Conservation (phyloP, 192 early-diverging fungal genomes). For the Linnemannia schmuckeri region DNA sequence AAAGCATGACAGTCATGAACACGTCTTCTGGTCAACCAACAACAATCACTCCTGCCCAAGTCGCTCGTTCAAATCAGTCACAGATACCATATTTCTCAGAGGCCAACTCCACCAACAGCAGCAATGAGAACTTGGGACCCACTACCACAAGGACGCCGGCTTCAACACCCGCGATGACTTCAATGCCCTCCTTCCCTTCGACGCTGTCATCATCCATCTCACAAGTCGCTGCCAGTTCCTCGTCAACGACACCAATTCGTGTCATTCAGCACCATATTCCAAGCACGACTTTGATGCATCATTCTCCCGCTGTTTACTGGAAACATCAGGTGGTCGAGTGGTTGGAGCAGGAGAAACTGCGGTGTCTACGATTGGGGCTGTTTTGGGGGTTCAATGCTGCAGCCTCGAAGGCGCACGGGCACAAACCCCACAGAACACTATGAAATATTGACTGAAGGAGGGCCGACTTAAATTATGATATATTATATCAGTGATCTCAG, state of each 20-base stretch:
- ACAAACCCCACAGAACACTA: not conserved
- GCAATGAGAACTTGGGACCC: not conserved
- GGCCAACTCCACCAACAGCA: not conserved
- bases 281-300: conserved; percentile 42
- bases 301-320: conserved; percentile 46
- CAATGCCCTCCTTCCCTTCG: conserved; percentile 21
- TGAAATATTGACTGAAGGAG: not conserved
- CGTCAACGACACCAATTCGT: conserved; percentile 10
- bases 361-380: conserved; percentile 39
- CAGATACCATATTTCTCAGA: not conserved
- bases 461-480: no score
- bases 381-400: conserved; percentile 50
- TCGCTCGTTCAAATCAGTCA: not conserved
- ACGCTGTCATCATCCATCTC: conserved; percentile 13
- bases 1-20: conserved; percentile 4
- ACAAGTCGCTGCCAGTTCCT: conserved; percentile 19
- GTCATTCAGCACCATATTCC: conserved; percentile 37
- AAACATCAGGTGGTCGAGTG: conserved; percentile 53
- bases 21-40: not conserved
- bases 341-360: conserved; percentile 52
- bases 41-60: not conserved
- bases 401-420: conserved; percentile 21
- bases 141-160: conserved; percentile 10
- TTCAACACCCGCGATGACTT: conserved; percentile 9
- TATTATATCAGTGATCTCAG: no score